Evolutionary conservation across 225 moss, liverwort and hornwort species (phyloP), one percentile per base, ranked within the genome.

Genomic region (Polytrichum commune): DNA sequence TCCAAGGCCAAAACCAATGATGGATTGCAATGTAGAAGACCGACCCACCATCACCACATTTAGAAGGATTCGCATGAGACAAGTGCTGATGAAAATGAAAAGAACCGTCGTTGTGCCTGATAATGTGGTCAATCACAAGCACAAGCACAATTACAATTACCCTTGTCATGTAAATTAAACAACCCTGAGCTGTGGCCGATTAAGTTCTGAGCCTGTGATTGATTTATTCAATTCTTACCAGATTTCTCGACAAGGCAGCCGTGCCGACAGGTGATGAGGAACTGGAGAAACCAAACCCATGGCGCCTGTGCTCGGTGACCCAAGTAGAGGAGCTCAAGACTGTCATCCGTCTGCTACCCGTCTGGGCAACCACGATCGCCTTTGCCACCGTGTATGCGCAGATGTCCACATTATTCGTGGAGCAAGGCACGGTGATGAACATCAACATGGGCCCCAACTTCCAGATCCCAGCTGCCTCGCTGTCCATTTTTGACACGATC

Each of bases 311-410:
- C 0, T 83, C 93, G 1, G 84, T 97, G 9, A 97, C 96, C 0
- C 92, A 93, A 62, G 96, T 93, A 55, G 96, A 96, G 69, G 96
- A 92, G 30, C 80, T 96, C 38, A 96, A 96, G 72, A 77, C 90
- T 19, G 62, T 96, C n/a, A 13, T 78, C 4, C 85, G 93, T 18
- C 53, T 96, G 62, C 63, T 92, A 33, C 96, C 96, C 19, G 92
- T 96, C 7, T 96, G 96, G 96, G 82, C 82, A 19, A 80, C 77
- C 1, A 87, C 68, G 18, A 91, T 96, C 25, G 33, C 89, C 5
- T 96, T 93, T 72, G 61, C 91, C 19, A 92, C 93, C 0, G 90
- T 96, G 13, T 93, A 93, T 29, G 64, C 86, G 1, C 96, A 96
- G 71, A 96, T 96, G 92, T 79, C 92, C 24, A 92, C 93, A 10